These are phyloP conservation scores for Nyctanthes arbortristis DNA, from an alignment of 257 asterid genomes.

Conservation along the genomic window DNA sequence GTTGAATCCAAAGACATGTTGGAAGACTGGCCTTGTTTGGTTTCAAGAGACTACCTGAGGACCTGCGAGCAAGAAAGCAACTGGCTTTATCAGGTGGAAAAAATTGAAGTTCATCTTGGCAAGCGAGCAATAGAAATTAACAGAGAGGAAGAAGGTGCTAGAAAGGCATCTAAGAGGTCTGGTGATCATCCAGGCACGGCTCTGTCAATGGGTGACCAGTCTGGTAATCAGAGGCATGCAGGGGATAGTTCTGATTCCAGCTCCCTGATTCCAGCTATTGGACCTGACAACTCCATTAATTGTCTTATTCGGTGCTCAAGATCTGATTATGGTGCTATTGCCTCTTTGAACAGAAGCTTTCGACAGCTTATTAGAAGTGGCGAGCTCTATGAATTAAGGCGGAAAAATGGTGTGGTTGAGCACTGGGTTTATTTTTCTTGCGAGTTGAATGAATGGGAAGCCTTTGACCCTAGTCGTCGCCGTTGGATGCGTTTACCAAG, in stretches of 20 bases:
- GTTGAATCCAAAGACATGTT: constrained; percentile 53
- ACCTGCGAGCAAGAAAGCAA: constrained; percentile 53
- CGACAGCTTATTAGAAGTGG: constrained; percentile 57
- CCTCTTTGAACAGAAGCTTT: constrained; percentile 56
- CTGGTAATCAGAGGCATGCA: constrained; percentile 25
- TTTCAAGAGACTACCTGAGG: constrained; percentile 61
- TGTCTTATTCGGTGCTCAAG: constrained; percentile 69
- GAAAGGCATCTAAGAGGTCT: constrained; percentile 52
- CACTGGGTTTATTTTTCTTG: constrained; percentile 70
- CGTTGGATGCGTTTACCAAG: constrained; percentile 63
- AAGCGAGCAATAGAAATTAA: constrained; percentile 60
- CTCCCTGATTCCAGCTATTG: constrained; percentile 50
- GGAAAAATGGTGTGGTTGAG: constrained; percentile 60
- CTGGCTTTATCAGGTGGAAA: constrained; percentile 62
- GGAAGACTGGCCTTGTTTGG: constrained; percentile 73
- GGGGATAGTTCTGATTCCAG: constrained; percentile 45
- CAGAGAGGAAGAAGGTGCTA: constrained; percentile 35
- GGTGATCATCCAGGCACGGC: constrained; percentile 26
- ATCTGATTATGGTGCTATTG: constrained; percentile 52
- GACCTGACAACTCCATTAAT: constrained; percentile 53
- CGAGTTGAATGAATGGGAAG: constrained; percentile 66
- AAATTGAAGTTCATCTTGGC: constrained; percentile 42
- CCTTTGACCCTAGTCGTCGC: constrained; percentile 55
- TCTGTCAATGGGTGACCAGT: constrained; percentile 37
- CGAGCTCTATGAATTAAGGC: constrained; percentile 46